Conservation (phyloP, 1,284 basidiomycete species). For the Phlebopus sp. region DNA sequence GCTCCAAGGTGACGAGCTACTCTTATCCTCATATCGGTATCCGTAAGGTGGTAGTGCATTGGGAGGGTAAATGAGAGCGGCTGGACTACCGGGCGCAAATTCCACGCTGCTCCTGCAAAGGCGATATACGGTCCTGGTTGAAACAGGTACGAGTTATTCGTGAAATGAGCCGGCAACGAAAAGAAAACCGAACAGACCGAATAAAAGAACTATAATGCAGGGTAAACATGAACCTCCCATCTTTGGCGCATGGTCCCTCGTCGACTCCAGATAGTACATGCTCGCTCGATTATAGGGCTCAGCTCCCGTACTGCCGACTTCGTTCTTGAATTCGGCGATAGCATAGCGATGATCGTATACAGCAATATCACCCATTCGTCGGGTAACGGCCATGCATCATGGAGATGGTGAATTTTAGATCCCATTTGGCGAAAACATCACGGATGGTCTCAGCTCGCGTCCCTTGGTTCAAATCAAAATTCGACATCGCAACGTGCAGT, state of each 20-base stretch:
- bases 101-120: conserved; percentile 12
- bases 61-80: neutral
- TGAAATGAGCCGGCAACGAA: neutral
- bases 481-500: conserved; percentile 1
- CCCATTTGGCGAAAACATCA: neutral
- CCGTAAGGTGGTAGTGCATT: conserved; percentile 8
- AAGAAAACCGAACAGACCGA: conserved; percentile 9
- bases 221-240: conserved; percentile 4
- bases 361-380: conserved; percentile 5
- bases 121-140: conserved; percentile 6
- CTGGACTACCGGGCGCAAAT: conserved; percentile 5
- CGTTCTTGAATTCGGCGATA: conserved; percentile 15
- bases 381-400: neutral
- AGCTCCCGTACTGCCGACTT: conserved; percentile 7
- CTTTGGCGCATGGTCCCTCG: neutral
- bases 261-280: conserved; percentile 13
- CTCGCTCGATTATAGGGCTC: conserved; percentile 21
- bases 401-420: neutral
- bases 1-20: too few species aligned
- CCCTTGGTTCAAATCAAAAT: neutral
- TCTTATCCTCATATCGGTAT: too few species aligned
- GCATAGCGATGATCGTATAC: neutral
- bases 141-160: too few species aligned
- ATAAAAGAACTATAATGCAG: conserved; percentile 6
- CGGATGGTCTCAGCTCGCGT: neutral